Evolutionary conservation across 23 red algal genomes (phyloP).

Genomic region (Agarophyton chilense): DNA sequence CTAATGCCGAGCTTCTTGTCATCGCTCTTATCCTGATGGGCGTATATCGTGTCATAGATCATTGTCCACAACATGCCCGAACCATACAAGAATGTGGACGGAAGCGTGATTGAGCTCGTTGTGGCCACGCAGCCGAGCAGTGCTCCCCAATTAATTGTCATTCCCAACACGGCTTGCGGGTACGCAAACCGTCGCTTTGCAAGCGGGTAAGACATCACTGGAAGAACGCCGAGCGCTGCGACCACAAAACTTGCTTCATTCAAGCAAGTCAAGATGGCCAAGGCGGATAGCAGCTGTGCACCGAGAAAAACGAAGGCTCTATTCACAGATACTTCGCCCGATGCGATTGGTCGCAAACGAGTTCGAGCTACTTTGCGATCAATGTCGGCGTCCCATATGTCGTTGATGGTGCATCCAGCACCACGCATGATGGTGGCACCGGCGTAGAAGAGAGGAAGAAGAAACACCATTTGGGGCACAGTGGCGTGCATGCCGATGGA

Average conservation of each 20-base stretch:
- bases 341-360: slow-evolving; percentile 72
- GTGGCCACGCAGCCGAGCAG: slow-evolving; percentile 81
- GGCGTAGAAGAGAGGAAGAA: slow-evolving; percentile 64
- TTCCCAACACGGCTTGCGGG: slow-evolving; percentile 89
- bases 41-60: slow-evolving; percentile 99
- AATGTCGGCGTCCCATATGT: slow-evolving; percentile 90
- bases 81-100: slow-evolving; percentile 60
- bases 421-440: slow-evolving; percentile 89
- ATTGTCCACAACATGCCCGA: slow-evolving; percentile 85
- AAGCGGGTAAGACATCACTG: slow-evolving; percentile 83
- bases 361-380: slow-evolving; percentile 78
- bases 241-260: slow-evolving; percentile 60
- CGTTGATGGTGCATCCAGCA: slow-evolving; percentile 96
- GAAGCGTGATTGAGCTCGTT: slow-evolving; percentile 20
- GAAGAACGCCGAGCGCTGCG: slow-evolving; percentile 45
- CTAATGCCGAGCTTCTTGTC: slow-evolving; percentile 67
- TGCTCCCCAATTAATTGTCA: slow-evolving; percentile 89
- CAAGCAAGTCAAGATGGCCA: slow-evolving; percentile 72
- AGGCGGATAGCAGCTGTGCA: slow-evolving; percentile 58
- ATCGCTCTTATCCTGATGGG: slow-evolving; percentile 82
- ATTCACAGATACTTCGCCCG: slow-evolving; percentile 59
- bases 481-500: slow-evolving; percentile 52
- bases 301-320: slow-evolving; percentile 42
- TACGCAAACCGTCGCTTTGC: slow-evolving; percentile 78
- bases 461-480: neutral